These are phyloP conservation scores for Fomes fomentarius DNA, from an alignment of 1,284 basidiomycete species.

Conservation along the genomic window DNA sequence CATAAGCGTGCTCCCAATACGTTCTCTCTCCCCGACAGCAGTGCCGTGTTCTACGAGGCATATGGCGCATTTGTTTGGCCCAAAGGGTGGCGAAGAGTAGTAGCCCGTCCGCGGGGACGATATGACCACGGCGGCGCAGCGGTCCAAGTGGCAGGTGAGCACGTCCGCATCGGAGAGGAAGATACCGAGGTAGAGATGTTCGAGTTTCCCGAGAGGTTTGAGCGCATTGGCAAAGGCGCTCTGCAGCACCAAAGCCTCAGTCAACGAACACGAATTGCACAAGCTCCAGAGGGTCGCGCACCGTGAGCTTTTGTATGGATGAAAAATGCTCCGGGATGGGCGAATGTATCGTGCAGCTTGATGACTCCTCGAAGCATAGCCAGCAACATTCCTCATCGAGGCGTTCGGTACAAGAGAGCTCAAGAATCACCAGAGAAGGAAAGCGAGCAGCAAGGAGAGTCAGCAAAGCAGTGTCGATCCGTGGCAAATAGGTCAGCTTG, in stretches of 20 bases:
- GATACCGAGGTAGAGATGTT: slow-evolving; percentile 59
- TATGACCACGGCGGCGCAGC: slow-evolving; percentile 40
- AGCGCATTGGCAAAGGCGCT: slow-evolving; percentile 27
- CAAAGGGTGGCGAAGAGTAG: slow-evolving; percentile 31
- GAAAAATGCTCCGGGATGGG: slow-evolving; percentile 57
- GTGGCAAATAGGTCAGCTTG: slow-evolving; percentile 53
- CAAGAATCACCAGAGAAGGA: slow-evolving; percentile 46
- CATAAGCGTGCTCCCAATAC: slow-evolving; percentile 43
- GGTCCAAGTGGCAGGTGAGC: slow-evolving; percentile 34
- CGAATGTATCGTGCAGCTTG: slow-evolving; percentile 58
- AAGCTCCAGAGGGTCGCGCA: slow-evolving; percentile 36
- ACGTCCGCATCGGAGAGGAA: slow-evolving; percentile 54
- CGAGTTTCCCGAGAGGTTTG: slow-evolving; percentile 46
- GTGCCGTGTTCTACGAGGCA: slow-evolving; percentile 34
- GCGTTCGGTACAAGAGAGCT: slow-evolving; percentile 59
- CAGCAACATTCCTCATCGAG: slow-evolving; percentile 60
- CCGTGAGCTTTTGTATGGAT: slow-evolving; percentile 48
- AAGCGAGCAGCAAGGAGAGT: slow-evolving; percentile 48
- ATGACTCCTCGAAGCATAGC: slow-evolving; percentile 63
- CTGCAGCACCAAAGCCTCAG: background rate
- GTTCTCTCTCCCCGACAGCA: slow-evolving; percentile 43
- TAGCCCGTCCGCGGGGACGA: slow-evolving; percentile 40
- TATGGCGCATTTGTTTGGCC: slow-evolving; percentile 36
- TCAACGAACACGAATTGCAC: background rate
- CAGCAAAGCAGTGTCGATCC: slow-evolving; percentile 54